phyloP scores from a whole-genome alignment of 2,329 filamentous ascomycete genomes.

The Fonsecaea pugnacius region DNA sequence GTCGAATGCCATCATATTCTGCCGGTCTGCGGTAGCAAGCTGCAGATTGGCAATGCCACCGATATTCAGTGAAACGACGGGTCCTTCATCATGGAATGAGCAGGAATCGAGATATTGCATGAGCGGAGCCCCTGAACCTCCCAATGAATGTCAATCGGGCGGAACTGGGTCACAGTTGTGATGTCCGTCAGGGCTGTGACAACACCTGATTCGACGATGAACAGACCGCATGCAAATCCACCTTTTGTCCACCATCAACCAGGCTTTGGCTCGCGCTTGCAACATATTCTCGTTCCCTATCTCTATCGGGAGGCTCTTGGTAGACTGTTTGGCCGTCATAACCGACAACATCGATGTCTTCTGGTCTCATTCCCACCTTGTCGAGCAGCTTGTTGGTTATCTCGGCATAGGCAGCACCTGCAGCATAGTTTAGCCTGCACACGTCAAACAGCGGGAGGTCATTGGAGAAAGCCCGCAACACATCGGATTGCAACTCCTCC shows the following conservation, averaged over 20 bases:
- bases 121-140: constrained; percentile 40
- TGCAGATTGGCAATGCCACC: constrained; percentile 43
- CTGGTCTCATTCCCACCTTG: constrained; percentile 32
- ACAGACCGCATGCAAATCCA: constrained; percentile 40
- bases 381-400: constrained; percentile 38
- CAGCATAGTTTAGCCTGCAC: constrained; percentile 41
- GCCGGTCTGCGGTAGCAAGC: constrained; percentile 39
- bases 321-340: constrained; percentile 43
- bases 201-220: constrained; percentile 42
- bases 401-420: constrained; percentile 41
- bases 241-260: constrained; percentile 40
- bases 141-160: constrained; percentile 41
- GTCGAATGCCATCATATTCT: constrained; percentile 44
- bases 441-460: constrained; percentile 40
- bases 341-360: constrained; percentile 40
- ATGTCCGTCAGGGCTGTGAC: constrained; percentile 41
- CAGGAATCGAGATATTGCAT: constrained; percentile 45
- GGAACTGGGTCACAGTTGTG: constrained; percentile 41
- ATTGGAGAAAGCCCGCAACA: constrained; percentile 40
- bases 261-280: constrained; percentile 37
- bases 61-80: constrained; percentile 40
- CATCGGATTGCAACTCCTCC: constrained; percentile 36
- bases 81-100: constrained; percentile 38
- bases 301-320: constrained; percentile 40
- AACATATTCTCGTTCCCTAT: constrained; percentile 33